Evolutionary conservation across 176 grass and related monocot genomes (phyloP).

Genomic region (Oryza brachyantha): DNA sequence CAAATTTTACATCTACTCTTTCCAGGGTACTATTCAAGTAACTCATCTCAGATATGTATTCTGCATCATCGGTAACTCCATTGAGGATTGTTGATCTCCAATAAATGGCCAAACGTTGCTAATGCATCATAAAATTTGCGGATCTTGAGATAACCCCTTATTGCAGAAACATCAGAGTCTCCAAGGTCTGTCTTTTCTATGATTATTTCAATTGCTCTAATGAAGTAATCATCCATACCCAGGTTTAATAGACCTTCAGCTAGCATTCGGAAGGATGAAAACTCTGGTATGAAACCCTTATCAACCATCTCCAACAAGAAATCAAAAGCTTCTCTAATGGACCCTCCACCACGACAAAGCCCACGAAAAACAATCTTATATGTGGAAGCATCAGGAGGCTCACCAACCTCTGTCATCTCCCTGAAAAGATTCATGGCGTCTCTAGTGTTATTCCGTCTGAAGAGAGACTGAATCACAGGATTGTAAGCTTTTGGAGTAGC

Average conservation of each 20-base stretch:
- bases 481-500: slow-evolving; percentile 85
- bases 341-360: slow-evolving; percentile 69
- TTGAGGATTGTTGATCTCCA: slow-evolving; percentile 43
- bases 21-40: slow-evolving; percentile 5
- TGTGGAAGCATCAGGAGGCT: slow-evolving; percentile 73
- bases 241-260: slow-evolving; percentile 77
- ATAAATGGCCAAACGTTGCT: slow-evolving; percentile 55
- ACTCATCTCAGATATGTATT: not conserved
- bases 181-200: slow-evolving; percentile 56
- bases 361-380: slow-evolving; percentile 82
- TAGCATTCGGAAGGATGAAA: slow-evolving; percentile 72
- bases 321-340: slow-evolving; percentile 80
- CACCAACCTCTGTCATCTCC: slow-evolving; percentile 71
- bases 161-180: slow-evolving; percentile 58
- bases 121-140: slow-evolving; percentile 79
- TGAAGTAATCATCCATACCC: slow-evolving; percentile 77
- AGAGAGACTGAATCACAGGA: slow-evolving; percentile 65
- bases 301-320: slow-evolving; percentile 82
- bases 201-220: slow-evolving; percentile 53
- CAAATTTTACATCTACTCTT: not conserved
- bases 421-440: slow-evolving; percentile 76
- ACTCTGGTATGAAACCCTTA: slow-evolving; percentile 72
- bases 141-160: slow-evolving; percentile 83
- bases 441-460: slow-evolving; percentile 54
- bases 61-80: slow-evolving; percentile 37